phyloP scores from a whole-genome alignment of 2,329 filamentous ascomycete genomes.

The Xylaria polymorpha region DNA sequence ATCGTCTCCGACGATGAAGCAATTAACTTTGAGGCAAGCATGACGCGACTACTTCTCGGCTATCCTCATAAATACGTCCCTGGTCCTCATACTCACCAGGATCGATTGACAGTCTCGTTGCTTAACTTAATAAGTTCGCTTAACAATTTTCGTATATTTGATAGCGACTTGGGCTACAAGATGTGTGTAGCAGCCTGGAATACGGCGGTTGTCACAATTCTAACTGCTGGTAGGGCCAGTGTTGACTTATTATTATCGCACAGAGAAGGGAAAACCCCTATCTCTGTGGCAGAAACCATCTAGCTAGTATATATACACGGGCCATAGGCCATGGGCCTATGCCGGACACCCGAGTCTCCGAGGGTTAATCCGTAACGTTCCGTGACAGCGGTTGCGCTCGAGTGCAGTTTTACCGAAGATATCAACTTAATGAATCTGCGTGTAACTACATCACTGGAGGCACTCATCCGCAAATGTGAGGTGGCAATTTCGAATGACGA shows the following conservation, averaged over 20 bases:
- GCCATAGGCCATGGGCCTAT: too few relatives aligned
- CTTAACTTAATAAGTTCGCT: slow-evolving; percentile 14
- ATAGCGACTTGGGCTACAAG: neutral
- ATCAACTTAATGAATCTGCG: slow-evolving; percentile 10
- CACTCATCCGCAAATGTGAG: neutral
- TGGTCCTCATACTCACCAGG: neutral
- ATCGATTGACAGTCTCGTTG: slow-evolving; percentile 3
- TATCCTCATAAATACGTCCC: neutral
- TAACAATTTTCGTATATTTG: neutral
- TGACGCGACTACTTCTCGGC: neutral
- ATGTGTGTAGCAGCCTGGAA: slow-evolving; percentile 26
- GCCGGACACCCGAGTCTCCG: too few relatives aligned
- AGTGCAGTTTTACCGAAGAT: slow-evolving; percentile 20
- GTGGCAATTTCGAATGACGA: slow-evolving; percentile 19
- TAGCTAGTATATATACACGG: too few relatives aligned
- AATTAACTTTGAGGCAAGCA: neutral
- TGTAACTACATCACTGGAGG: slow-evolving; percentile 10
- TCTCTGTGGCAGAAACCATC: too few relatives aligned
- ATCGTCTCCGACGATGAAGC: slow-evolving; percentile 20
- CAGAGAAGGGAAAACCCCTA: too few relatives aligned
- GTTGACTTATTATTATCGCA: too few relatives aligned
- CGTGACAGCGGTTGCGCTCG: slow-evolving; percentile 18
- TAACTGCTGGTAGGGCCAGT: too few relatives aligned
- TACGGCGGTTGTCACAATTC: slow-evolving; percentile 19
- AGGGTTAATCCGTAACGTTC: too few relatives aligned